Evolutionary conservation across 2,329 filamentous ascomycete species (phyloP), one percentile per base, ranked within the genome.

Genomic region (Epichloe elymi): DNA sequence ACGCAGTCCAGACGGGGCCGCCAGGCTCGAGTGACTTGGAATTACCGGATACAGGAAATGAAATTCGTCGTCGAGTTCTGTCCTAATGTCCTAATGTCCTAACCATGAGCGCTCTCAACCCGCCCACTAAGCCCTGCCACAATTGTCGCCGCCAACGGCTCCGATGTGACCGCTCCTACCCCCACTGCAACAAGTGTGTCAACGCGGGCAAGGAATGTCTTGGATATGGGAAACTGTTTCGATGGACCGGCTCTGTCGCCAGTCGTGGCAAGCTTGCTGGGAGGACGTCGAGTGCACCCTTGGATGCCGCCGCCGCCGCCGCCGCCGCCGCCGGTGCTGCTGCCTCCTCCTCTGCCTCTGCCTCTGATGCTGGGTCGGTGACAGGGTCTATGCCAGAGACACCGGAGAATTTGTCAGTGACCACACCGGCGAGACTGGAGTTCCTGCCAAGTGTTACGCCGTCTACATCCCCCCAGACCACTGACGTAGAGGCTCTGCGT

Each of bases 141-240:
- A 78, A 76, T 64, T 78, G 75, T 61, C 71, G 74, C 48, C 72
- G 73, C 50, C 70, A 70, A 54, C 70, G 75, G 51, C 71, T 75
- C 61, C 73, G 73, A 56, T 78, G 75, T 63, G 75, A 78, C 58
- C 69, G 72, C 48, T 70, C 73, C 37, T 63, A 72, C 43, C 74
- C 74, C 47, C 68, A 70, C 54, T 78, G 75, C 62, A 69, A 71
- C 57, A 78, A 78, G 65, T 78, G 74, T 54, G 57, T 65, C 49
- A 66, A 67, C 41, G 67, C 70, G 17, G 74, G 73, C 36, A 66
- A 70, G 55, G 72, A 76, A 55, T 78, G 75, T 56, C 68, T 76
- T 37, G 75, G 75, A 36, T 78, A 78, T 54, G 73, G 73, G 39
- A 73, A 73, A 58, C 63, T 78, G 39, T 74, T 76, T 48, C 66